A percentile compares a stretch with the other conserved stretches of the same genome.
Evolutionary conservation across 495 filamentous ascomycete species (phyloP).

Genomic region (Lasiosphaeria hispida): DNA sequence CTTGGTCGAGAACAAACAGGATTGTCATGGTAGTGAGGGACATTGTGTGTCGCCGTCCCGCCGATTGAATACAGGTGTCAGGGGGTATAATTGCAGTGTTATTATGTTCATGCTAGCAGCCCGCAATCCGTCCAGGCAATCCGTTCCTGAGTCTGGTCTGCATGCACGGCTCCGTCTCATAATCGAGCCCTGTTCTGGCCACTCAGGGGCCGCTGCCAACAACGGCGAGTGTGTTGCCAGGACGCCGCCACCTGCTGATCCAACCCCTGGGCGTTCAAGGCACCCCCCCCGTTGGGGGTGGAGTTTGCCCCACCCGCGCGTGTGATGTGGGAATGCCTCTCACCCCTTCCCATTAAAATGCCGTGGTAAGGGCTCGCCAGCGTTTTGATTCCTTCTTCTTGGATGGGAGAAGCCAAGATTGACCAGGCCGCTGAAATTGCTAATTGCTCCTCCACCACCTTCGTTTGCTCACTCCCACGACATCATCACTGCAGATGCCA

Average conservation of each 20-base stretch:
- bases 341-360: slow-evolving; percentile 25
- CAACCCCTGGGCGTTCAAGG: not conserved
- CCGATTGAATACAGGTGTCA: too few relatives aligned
- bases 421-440: slow-evolving; percentile 12
- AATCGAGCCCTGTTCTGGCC: not conserved
- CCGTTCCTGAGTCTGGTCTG: not conserved
- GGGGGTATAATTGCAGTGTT: not conserved
- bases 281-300: not conserved
- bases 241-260: not conserved
- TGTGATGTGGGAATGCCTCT: slow-evolving; percentile 10
- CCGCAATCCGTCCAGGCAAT: too few relatives aligned
- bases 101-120: slow-evolving; percentile 6
- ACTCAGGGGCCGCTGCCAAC: not conserved
- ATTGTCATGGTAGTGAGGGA: slow-evolving; percentile 5
- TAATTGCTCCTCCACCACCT: slow-evolving; percentile 9
- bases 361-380: slow-evolving; percentile 19
- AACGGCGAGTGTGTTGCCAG: not conserved
- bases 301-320: not conserved
- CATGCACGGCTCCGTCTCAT: not conserved
- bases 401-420: slow-evolving; percentile 12
- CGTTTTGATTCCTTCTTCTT: slow-evolving; percentile 11
- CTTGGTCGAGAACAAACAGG: slow-evolving; percentile 3
- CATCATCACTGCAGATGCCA: slow-evolving; percentile 23
- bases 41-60: not conserved
- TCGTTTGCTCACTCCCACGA: slow-evolving; percentile 18